These are phyloP conservation scores for Jacaranda copaia DNA, from an alignment of 257 asterid genomes.

Conservation along the genomic window DNA sequence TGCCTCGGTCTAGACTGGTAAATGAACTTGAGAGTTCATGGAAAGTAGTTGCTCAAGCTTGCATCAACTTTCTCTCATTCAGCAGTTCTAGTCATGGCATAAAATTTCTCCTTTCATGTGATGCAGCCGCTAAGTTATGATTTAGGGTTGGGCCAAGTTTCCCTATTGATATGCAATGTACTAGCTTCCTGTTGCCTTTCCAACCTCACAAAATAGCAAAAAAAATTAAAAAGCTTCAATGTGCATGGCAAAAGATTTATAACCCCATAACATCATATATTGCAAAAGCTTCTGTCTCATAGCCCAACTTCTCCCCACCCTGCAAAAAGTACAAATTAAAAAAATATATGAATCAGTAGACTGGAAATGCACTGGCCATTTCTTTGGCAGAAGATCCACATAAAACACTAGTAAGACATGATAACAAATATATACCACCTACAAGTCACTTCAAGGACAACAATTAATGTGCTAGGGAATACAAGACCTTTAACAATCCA, in stretches of 20 bases:
- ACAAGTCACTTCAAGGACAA: neutral
- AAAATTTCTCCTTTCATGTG: neutral
- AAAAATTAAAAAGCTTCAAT: conserved; percentile 24
- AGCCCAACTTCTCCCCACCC: conserved; percentile 91
- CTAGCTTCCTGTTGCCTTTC: conserved; percentile 3
- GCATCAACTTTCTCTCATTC: neutral
- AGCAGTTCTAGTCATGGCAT: neutral
- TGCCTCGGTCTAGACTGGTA: neutral
- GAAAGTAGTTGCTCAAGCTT: conserved; percentile 1
- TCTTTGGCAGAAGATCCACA: conserved; percentile 19
- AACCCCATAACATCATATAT: conserved; percentile 93
- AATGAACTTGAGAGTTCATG: conserved; percentile 1
- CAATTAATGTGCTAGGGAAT: too few species aligned
- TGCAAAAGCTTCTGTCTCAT: conserved; percentile 96
- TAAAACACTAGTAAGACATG: neutral
- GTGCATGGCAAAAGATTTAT: conserved; percentile 27
- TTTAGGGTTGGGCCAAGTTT: conserved; percentile 25
- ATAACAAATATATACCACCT: neutral
- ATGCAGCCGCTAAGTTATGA: neutral
- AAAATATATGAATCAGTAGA: conserved; percentile 11
- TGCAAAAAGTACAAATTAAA: conserved; percentile 46
- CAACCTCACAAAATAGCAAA: neutral
- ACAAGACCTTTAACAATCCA: neutral
- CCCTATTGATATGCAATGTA: conserved; percentile 17
- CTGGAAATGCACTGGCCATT: neutral